Evolutionary conservation across 768 basidiomycete genomes (phyloP), one percentile per base, ranked within the genome.

Genomic region (Pleurotus tuber-regium): DNA sequence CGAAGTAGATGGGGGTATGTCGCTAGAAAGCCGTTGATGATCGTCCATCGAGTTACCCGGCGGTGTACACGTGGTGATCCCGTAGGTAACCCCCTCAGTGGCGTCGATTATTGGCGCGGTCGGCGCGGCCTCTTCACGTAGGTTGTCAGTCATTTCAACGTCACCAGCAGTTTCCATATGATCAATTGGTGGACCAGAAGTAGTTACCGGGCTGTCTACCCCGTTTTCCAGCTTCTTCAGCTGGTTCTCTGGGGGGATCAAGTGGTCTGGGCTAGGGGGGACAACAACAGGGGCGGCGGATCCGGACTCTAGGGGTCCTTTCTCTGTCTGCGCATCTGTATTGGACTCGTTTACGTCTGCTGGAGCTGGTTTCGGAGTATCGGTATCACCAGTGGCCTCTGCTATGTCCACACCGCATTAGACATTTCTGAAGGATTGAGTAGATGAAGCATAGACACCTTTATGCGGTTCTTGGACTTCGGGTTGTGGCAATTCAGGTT

Each of bases 81-180:
- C n/a, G n/a, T 16, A 11, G 36, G 5, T 18, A 5, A 18, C n/a
- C 5, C 19, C 36, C 36, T 11, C 6, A 11, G 12, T 7, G 36
- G 6, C 8, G 6, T n/a, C 36, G 6, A 14, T 11, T n/a, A 38
- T 38, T 11, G 36, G n/a, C 19, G n/a, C 36, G n/a, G 36, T 6
- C 19, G 36, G 36, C 12, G 36, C 5, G 36, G n/a, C n/a, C n/a
- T 7, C 19, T 7, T 16, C 36, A 38, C 6, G 23, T 18, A 25
- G 9, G 12, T 42, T 42, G 54, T 61, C 56, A 29, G 50, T 46
- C 57, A 58, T 59, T 29, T 59, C 58, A 51, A 57, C 55, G 43
- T 59, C 62, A 30, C 43, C 36, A n/a, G 28, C 21, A 28, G 50
- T 28, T 33, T 36, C 52, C 43, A 46, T 33, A 35, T 40, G 50